Evolutionary conservation across 352 stramenopile species (phyloP), one percentile per base, ranked within the genome.

Genomic region (Phytopythium cucurbitacearum): DNA sequence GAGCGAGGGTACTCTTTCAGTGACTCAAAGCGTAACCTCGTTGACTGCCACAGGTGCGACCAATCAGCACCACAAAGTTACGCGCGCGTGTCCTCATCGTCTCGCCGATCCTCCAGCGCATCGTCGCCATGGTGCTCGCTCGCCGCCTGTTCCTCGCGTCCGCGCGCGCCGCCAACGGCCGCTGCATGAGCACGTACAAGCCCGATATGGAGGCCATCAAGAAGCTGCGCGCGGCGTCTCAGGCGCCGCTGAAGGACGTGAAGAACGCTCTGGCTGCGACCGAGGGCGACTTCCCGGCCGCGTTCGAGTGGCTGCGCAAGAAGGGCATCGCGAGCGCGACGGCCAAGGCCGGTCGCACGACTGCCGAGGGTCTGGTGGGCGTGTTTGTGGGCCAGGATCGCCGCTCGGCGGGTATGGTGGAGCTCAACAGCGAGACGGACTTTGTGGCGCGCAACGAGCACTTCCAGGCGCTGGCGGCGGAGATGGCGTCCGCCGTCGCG

Each of bases 381-480:
- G 64, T 89, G n/a, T 62, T 92, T 42, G 67, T 71, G 44, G 73
- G 73, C 43, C 41, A 60, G 9, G 48, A 42, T 40, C 60, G 57
- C 13, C 58, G 60, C 36, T 13, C 7, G 32, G 65, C 57, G 7
- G 88, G 88, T 40, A 91, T 98, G 70, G 87, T 98, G 32, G 89
- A 98, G 70, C 77, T 97, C 57, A 98, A 98, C 75, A 96, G 84
- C 46, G 89, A 98, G 72, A 98, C 91, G 32, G 91, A 98, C 69
- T 98, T 98, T 64, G 91, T 98, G 52, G 90, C 87, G 21, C 91
- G 90, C 73, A 96, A 97, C 73, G 86, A 89, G 40, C 93, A 84
- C 44, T 98, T 98, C 73, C 76, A 94, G 60, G 73, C 74, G 46
- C 77, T 92, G 7, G 79, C 89, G 7, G 59, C 60, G 36, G 64